Evolutionary conservation across 805 yeast species (phyloP), one percentile per base, ranked within the genome.

Genomic region (Pichia occidentalis): DNA sequence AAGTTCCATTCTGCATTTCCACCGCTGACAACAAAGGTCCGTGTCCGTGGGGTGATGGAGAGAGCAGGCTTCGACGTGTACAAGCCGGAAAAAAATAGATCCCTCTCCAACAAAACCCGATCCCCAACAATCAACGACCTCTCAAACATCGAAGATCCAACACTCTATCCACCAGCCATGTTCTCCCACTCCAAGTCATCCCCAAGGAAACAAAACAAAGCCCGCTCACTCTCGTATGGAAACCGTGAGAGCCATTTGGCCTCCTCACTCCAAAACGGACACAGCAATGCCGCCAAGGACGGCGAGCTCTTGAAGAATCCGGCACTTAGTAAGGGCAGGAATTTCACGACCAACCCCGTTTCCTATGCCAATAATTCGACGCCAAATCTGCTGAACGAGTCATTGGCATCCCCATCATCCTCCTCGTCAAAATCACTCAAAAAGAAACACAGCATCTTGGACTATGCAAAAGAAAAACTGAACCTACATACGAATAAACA

Each of bases 21-120:
- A 2, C 81, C 85, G 0, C 59, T 84, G 43, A 77, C 75, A 38
- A 74, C 81, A 0, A 71, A 72, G 25, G 76, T 70, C 33, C 61
- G 76, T 21, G 80, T 77, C 49, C 68, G 69, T 48, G 79, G 87
- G 2, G 92, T 82, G 2, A 75, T 81, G 57, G 92, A 84, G 54
- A 61, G 92, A 47, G 92, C 92, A 0, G 95, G 95, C 0, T 84
- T 84, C 50, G 92, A 83, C 18, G 73, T 72, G 9, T 65, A 64
- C 42, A 67, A 54, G 36, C 62, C 62, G 2, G 51, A 46, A 22
- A 40, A 30, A 9, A 40, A 39, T 21, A 25, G 26, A 24, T 14
- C 24, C 7, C 6, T 32, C 10, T 28, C 37, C 1, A 13, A 34
- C 5, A n/a, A 29, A 17, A 2, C 29, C 6, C 25, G 16, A 20